Conservation (phyloP, 768 basidiomycete genomes). For the Xerocomellus intermedius region DNA sequence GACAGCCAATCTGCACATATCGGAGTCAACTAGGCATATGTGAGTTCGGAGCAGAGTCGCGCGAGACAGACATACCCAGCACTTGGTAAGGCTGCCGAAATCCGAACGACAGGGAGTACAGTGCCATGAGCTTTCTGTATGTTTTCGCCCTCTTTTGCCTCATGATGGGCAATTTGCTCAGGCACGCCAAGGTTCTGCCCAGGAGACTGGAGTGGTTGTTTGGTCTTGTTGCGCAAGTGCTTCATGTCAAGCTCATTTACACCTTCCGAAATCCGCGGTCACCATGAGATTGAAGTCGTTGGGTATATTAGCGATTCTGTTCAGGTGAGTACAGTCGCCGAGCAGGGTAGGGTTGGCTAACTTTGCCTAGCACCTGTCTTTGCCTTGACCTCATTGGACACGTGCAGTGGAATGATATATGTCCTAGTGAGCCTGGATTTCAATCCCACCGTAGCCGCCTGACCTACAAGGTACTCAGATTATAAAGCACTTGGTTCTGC, state of each 20-base stretch:
- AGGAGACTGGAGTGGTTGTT: slow-evolving; percentile 13
- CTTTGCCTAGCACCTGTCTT: slow-evolving; percentile 20
- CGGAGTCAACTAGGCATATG: slow-evolving; percentile 67
- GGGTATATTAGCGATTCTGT: slow-evolving; percentile 10
- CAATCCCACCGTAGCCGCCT: slow-evolving; percentile 8
- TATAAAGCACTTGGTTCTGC: slow-evolving; percentile 50
- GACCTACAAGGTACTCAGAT: slow-evolving; percentile 27
- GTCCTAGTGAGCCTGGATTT: slow-evolving; percentile 45
- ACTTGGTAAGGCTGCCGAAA: slow-evolving; percentile 95
- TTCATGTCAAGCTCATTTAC: not conserved
- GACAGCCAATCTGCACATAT: slow-evolving; percentile 70
- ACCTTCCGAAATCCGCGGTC: not conserved
- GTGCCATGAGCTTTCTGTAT: slow-evolving; percentile 90
- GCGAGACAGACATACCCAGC: slow-evolving; percentile 53
- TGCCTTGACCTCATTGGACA: slow-evolving; percentile 61
- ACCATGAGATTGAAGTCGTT: slow-evolving; percentile 18
- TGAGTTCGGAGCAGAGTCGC: slow-evolving; percentile 3
- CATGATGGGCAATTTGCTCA: slow-evolving; percentile 47
- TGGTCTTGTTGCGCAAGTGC: slow-evolving; percentile 22
- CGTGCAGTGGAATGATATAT: slow-evolving; percentile 70
- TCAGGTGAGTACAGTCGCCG: slow-evolving; percentile 8
- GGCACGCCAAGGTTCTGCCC: not conserved
- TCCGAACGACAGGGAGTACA: slow-evolving; percentile 84
- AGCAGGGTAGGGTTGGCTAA: not conserved
- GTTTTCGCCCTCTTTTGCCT: slow-evolving; percentile 94